These are phyloP conservation scores for Saccharomyces kudriavzevii DNA, from an alignment of 805 yeast genomes.

Conservation along the genomic window DNA sequence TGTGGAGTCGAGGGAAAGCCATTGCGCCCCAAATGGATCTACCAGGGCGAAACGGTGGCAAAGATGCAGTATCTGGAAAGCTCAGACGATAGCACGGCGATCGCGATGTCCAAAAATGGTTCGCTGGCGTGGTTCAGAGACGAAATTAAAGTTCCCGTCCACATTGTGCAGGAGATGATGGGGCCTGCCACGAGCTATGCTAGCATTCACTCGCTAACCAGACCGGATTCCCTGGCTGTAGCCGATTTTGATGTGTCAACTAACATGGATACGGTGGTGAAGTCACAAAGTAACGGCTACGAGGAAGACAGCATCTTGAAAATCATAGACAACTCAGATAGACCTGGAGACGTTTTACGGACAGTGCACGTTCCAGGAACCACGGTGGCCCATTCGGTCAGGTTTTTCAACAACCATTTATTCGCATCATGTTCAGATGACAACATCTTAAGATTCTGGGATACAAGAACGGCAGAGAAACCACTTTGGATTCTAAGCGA, in stretches of 20 bases:
- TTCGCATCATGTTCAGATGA: constrained; percentile 30
- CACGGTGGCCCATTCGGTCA: constrained; percentile 24
- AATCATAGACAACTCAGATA: constrained; percentile 27
- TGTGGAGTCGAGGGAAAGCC: constrained; percentile 35
- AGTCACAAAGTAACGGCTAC: constrained; percentile 23
- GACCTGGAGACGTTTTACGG: constrained; percentile 25
- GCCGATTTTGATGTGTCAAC: constrained; percentile 27
- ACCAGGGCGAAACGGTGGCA: constrained; percentile 26
- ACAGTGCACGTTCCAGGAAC: constrained; percentile 26
- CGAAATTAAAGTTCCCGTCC: constrained; percentile 26
- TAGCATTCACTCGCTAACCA: constrained; percentile 23
- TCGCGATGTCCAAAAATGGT: constrained; percentile 28
- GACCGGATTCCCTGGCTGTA: constrained; percentile 16
- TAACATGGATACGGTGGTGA: constrained; percentile 23
- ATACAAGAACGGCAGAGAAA: constrained; percentile 22
- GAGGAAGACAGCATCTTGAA: constrained; percentile 27
- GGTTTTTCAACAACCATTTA: constrained; percentile 26
- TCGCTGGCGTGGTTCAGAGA: constrained; percentile 30
- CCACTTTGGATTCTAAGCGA: constrained; percentile 22
- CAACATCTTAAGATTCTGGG: constrained; percentile 28
- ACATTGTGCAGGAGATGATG: constrained; percentile 27
- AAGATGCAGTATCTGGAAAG: constrained; percentile 21
- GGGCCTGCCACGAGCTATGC: constrained; percentile 27
- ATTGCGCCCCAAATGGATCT: constrained; percentile 23
- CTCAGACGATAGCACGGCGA: constrained; percentile 34